A percentile compares a stretch with the other conserved stretches of the same genome.
Evolutionary conservation across 495 filamentous ascomycete genomes (phyloP).

Genomic region (Penicillium malachiteum): DNA sequence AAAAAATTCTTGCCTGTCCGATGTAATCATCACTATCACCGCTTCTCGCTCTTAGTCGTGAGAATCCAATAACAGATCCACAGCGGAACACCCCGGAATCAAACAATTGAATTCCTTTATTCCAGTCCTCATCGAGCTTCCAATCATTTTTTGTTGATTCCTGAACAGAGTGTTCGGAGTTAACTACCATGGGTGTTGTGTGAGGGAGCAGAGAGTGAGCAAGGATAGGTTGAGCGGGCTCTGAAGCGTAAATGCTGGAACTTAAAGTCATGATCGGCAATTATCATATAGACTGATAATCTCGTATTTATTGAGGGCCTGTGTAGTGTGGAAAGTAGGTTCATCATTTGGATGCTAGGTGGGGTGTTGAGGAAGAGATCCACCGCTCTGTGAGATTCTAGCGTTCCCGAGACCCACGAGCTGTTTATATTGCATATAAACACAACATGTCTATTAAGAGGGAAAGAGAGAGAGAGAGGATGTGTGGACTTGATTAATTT

Average conservation of each 20-base stretch:
- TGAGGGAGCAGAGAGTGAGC: conserved; percentile 31
- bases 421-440: background rate
- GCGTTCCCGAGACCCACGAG: background rate
- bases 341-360: background rate
- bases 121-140: conserved; percentile 33
- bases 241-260: conserved; percentile 24
- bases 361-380: conserved; percentile 4
- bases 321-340: background rate
- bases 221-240: conserved; percentile 38
- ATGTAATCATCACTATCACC: conserved; percentile 32
- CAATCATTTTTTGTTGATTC: conserved; percentile 17
- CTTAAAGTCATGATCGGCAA: conserved; percentile 15
- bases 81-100: conserved; percentile 25
- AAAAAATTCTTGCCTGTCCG: conserved; percentile 30
- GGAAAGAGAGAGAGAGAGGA: too few species aligned
- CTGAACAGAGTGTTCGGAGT: background rate
- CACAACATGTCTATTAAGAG: background rate
- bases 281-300: background rate
- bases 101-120: conserved; percentile 19
- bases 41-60: conserved; percentile 27
- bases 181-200: background rate
- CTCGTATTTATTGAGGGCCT: background rate
- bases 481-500: too few species aligned
- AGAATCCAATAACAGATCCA: conserved; percentile 41
- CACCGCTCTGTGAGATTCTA: conserved; percentile 11